Evolutionary conservation across 129 eudicot genomes (phyloP).

Genomic region (Arctium minus): DNA sequence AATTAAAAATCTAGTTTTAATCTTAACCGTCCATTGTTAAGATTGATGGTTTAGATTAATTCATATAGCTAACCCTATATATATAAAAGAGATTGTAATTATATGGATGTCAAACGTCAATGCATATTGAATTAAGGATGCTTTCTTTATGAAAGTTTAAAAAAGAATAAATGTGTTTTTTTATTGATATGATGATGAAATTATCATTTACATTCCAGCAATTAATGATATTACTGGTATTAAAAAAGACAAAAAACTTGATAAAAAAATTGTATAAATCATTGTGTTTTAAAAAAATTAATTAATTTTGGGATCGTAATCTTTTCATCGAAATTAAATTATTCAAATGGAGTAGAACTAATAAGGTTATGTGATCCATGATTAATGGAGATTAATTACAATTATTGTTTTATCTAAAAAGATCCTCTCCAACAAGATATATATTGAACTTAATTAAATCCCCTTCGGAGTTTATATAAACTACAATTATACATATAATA

Average conservation of each 20-base stretch:
- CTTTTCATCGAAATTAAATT: neutral
- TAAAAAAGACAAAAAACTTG: neutral
- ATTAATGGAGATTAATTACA: neutral
- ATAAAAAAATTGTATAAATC: neutral
- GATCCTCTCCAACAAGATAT: neutral
- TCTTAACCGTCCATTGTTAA: no score
- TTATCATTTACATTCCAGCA: neutral
- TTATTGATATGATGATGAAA: neutral
- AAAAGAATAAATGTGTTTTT: no score
- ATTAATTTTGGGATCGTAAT: neutral
- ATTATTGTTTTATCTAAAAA: no score
- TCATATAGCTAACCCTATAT: no score
- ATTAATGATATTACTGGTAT: neutral
- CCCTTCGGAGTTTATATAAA: neutral
- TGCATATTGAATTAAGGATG: neutral
- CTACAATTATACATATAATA: no score
- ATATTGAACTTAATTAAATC: neutral
- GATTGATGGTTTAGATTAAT: no score
- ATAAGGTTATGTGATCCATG: neutral
- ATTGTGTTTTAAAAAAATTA: neutral
- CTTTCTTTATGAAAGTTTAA: neutral
- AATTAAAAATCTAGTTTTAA: no score
- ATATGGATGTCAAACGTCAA: neutral
- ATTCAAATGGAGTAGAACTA: neutral
- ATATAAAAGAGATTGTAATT: no score